These are phyloP conservation scores for Plasmopara muralis DNA, from an alignment of 352 stramenopile genomes.

Conservation along the genomic window DNA sequence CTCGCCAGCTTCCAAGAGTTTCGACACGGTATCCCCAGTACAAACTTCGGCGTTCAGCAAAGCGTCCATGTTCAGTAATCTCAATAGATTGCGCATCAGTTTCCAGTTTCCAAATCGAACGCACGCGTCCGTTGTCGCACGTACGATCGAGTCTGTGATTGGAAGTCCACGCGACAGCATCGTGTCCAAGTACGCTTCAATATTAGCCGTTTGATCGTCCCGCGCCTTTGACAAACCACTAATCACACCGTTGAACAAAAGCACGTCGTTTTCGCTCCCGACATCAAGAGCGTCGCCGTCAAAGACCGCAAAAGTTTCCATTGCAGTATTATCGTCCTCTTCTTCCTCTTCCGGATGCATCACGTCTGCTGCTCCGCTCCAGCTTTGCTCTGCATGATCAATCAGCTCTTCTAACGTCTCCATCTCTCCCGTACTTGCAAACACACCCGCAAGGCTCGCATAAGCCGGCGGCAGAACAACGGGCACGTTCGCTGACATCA, in stretches of 20 bases:
- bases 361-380: constrained; percentile 13
- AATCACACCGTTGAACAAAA: constrained; percentile 78
- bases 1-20: constrained; percentile 54
- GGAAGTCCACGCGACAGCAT: constrained; percentile 43
- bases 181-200: constrained; percentile 47
- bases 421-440: constrained; percentile 68
- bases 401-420: constrained; percentile 61
- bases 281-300: constrained; percentile 23
- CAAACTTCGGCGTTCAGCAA: constrained; percentile 55
- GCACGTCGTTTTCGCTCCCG: constrained; percentile 25
- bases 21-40: constrained; percentile 71
- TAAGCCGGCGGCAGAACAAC: constrained; percentile 67
- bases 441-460: constrained; percentile 74
- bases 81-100: constrained; percentile 38
- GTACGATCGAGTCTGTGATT: constrained; percentile 73
- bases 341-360: constrained; percentile 17
- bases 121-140: constrained; percentile 64
- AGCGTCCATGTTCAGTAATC: constrained; percentile 38
- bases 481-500: constrained; percentile 62
- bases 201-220: constrained; percentile 59
- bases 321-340: constrained; percentile 25
- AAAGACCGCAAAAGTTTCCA: constrained; percentile 9
- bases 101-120: constrained; percentile 58
- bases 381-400: constrained; percentile 41
- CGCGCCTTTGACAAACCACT: constrained; percentile 72